Base-by-base conservation (phyloP, 257 asterid genomes). In the Nicotiana undulata region DNA sequence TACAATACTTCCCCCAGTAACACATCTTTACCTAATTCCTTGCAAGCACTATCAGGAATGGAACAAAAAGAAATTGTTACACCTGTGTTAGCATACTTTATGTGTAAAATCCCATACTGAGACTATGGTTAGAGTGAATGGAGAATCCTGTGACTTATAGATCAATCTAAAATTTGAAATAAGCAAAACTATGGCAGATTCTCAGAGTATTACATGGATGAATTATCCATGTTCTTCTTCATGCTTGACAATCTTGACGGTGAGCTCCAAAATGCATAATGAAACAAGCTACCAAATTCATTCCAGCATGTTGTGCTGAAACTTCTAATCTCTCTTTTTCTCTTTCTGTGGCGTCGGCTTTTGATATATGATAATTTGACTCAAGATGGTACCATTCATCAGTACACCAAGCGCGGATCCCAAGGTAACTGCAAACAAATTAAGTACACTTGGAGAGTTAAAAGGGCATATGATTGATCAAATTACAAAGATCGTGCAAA, bases 311-410 rank as follows among this genome's bases (percentile, higher is more conserved):
- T 3, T 10, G 55, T 24, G 63, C 58, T 37, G 18, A 61, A 79
- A 46, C 32, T 13, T 59, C 89, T 91, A 95, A 78, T 92, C 92
- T 1, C 88, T 82, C 87, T 95, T 95, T 93, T 95, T 95, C 74
- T 83, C 92, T 83, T 92, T 90, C 93, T 83, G 87, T 13, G 96
- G 87, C 15, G 89, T 63, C 53, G 87, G 87, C 83, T 88, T 92
- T 82, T 84, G 91, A 86, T 95, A 95, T 49, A 87, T 13, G 80
- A 90, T 81, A 79, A 95, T 95, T 82, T 95, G 99, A 70, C 97
- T 87, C 85, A 95, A 86, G 85, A 95, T 92, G 72, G 97, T 88
- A 65, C 98, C 98, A 3, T 95, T 95, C 3, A 95, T 95, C 88
- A 89, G 49, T 75, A 92, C 81, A 66, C 98, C 99, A 52, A 92